Evolutionary conservation across 164 flowering plant genomes (phyloP).

Genomic region (Vitis cinerea): DNA sequence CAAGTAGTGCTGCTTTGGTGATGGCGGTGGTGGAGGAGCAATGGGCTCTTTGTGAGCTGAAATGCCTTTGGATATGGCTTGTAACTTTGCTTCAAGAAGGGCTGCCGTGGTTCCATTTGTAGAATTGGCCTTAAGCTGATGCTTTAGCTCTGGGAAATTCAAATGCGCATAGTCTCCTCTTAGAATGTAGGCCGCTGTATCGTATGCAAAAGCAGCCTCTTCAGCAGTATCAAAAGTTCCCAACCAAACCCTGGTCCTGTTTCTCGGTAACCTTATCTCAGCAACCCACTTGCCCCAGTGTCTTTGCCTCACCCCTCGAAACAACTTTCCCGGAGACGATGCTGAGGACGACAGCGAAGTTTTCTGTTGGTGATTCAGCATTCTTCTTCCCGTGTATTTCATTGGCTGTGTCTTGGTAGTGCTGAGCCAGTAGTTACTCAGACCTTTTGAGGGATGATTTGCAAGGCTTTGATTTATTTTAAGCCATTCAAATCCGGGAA

Average conservation of each 20-base stretch:
- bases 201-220: conserved; percentile 86
- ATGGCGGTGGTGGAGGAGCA: conserved; percentile 1
- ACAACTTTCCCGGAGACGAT: conserved; percentile 46
- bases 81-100: conserved; percentile 73
- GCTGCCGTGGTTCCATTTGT: conserved; percentile 46
- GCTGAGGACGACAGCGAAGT: neutral
- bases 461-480: conserved; percentile 18
- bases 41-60: conserved; percentile 13
- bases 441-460: conserved; percentile 17
- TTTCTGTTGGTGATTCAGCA: conserved; percentile 25
- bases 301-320: conserved; percentile 86
- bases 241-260: conserved; percentile 84
- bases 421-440: conserved; percentile 49
- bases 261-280: conserved; percentile 83
- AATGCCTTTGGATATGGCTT: conserved; percentile 35
- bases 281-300: conserved; percentile 99
- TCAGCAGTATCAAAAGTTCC: conserved; percentile 86
- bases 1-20: conserved; percentile 5
- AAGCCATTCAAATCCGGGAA: conserved; percentile 29
- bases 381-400: conserved; percentile 43
- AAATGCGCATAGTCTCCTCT: conserved; percentile 82
- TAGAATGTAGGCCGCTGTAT: conserved; percentile 82
- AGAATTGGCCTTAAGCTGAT: conserved; percentile 53
- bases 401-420: conserved; percentile 56
- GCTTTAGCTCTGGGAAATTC: conserved; percentile 85